Evolutionary conservation across 768 basidiomycete genomes (phyloP), one percentile per base, ranked within the genome.

Genomic region (Serendipita indica): DNA sequence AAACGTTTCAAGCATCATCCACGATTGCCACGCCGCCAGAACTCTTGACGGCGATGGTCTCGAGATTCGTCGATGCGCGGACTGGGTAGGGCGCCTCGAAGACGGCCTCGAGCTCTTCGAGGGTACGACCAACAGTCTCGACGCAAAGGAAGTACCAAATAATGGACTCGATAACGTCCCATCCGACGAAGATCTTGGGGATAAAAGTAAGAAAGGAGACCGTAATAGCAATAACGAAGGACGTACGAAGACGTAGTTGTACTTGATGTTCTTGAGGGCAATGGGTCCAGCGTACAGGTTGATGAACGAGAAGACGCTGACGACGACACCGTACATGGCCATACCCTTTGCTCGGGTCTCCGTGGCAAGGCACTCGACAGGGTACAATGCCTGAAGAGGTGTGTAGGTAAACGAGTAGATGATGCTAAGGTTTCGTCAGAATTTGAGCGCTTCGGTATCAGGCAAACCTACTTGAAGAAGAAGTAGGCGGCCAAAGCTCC

Each of bases 331-430:
- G 60, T 70, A 79, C 69, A 77, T 65, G 3, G 79, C 79, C 73
- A 83, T 79, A 60, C 80, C 80, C 66, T 82, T 82, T 3, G 80
- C 79, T 41, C 80, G 74, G 30, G 78, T 75, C 39, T 77, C 80
- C 57, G 76, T 79, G 58, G 75, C 72, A 16, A 81, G 68, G 63
- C 75, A 77, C 62, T 82, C 80, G 18, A 75, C 74, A 3, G 79
- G 77, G 60, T 79, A 79, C 3, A 79, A 65, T 0, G 75, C 79
- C 67, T 81, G 81, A 25, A 82, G 72, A 7, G 80, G 79, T 3
- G 79, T 79, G 65, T 81, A 81, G 20, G 79, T 72, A 59, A 78
- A 72, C 33, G 74, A 76, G 67, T 71, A 79, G 57, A 77, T 61
- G 34, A 45, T 46, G 39, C 39, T 33, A 22, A 57, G 39, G 39